phyloP scores from a whole-genome alignment of 73 alveolate genomes.

The Paramecium octaurelia region DNA sequence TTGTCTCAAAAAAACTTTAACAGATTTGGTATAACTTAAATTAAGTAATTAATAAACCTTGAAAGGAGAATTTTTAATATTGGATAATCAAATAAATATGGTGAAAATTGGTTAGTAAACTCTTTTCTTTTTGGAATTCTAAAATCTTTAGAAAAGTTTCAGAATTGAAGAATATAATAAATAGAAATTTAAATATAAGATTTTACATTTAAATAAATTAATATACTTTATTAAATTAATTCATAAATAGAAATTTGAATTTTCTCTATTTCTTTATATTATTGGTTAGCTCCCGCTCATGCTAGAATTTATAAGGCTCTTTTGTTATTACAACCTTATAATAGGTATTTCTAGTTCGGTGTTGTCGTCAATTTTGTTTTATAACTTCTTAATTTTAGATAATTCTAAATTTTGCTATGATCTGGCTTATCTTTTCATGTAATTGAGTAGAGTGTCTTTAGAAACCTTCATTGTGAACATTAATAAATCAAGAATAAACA shows the following conservation, averaged over 20 bases:
- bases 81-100: too few species aligned
- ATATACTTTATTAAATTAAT: background rate
- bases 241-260: background rate
- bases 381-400: background rate
- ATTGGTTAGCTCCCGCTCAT: background rate
- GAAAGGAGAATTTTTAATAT: too few species aligned
- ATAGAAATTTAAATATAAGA: background rate
- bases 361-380: background rate
- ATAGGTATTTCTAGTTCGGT: background rate
- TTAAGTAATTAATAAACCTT: too few species aligned
- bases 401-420: background rate
- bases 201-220: background rate
- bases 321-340: background rate
- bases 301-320: background rate
- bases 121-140: too few species aligned
- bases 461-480: slow-evolving; percentile 19
- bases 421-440: slow-evolving; percentile 13
- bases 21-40: too few species aligned
- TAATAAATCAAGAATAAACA: slow-evolving; percentile 26
- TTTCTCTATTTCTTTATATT: background rate
- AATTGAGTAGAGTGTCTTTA: background rate
- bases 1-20: too few species aligned
- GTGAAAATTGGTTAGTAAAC: too few species aligned
- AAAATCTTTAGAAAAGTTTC: background rate
- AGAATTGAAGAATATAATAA: background rate